Evolutionary conservation across 192 early-diverging fungal species (phyloP).

Genomic region (Gigaspora rosea): DNA sequence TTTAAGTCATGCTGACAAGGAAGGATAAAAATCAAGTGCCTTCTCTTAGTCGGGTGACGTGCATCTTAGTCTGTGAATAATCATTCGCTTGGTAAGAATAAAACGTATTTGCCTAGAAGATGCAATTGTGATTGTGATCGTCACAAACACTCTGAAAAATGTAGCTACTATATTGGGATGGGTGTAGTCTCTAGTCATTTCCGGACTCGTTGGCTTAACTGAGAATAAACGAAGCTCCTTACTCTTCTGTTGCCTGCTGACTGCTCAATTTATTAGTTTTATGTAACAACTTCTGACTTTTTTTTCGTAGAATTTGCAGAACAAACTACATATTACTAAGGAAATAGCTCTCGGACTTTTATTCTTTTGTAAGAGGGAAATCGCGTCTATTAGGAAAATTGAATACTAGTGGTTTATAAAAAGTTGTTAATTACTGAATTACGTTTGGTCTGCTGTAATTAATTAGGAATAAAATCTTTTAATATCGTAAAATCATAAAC

Average conservation of each 20-base stretch:
- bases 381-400: no score
- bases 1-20: no score
- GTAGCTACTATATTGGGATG: constrained; percentile 1
- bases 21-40: background rate
- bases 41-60: background rate
- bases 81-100: background rate
- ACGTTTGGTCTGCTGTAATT: no score
- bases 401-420: no score
- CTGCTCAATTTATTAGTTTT: background rate
- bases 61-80: background rate
- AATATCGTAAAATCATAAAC: no score
- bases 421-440: no score
- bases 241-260: background rate
- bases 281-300: constrained; percentile 4
- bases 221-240: constrained; percentile 27
- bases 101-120: background rate
- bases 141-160: background rate
- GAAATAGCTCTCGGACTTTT: no score
- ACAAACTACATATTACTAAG: no score
- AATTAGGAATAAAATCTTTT: no score
- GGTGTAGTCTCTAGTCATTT: constrained; percentile 1
- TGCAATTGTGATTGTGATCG: background rate
- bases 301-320: no score
- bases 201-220: constrained; percentile 20
- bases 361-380: no score